phyloP scores from a whole-genome alignment of 441 rosid species.

The Kokia cookei region DNA sequence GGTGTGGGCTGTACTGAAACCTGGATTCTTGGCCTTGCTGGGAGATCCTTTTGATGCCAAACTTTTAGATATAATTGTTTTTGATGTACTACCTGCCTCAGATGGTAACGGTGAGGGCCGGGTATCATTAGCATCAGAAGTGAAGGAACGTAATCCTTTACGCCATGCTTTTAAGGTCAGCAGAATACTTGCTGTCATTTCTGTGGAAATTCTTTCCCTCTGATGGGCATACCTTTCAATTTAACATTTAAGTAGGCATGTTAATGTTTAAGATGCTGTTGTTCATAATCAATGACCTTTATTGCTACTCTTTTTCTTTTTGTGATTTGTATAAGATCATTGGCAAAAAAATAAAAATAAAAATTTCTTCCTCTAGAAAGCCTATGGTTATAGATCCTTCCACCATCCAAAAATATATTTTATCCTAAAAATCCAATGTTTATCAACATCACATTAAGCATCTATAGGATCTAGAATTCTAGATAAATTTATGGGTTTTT shows the following conservation, averaged over 20 bases:
- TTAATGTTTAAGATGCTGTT: neutral
- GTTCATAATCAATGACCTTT: neutral
- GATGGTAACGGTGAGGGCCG: constrained; percentile 83
- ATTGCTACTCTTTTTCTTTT: neutral
- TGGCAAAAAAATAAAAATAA: neutral
- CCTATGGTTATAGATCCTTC: neutral
- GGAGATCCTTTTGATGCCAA: constrained; percentile 84
- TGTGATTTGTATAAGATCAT: neutral
- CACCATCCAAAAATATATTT: neutral
- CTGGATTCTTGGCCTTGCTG: constrained; percentile 93
- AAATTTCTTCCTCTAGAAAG: neutral
- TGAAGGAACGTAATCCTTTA: constrained; percentile 87
- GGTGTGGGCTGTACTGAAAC: constrained; percentile 99
- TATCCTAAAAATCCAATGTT: neutral
- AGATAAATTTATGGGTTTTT: neutral
- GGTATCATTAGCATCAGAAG: constrained; percentile 75
- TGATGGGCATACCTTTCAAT: neutral
- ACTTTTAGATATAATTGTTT: constrained; percentile 85
- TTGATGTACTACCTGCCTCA: constrained; percentile 86
- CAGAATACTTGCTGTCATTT: neutral
- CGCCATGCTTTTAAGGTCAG: constrained; percentile 90
- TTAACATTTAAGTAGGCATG: neutral
- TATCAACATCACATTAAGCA: neutral
- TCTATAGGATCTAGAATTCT: neutral
- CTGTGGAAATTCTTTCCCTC: neutral